Conservation (phyloP, 1,139 yeast species). For the Kazachstania sp. region DNA sequence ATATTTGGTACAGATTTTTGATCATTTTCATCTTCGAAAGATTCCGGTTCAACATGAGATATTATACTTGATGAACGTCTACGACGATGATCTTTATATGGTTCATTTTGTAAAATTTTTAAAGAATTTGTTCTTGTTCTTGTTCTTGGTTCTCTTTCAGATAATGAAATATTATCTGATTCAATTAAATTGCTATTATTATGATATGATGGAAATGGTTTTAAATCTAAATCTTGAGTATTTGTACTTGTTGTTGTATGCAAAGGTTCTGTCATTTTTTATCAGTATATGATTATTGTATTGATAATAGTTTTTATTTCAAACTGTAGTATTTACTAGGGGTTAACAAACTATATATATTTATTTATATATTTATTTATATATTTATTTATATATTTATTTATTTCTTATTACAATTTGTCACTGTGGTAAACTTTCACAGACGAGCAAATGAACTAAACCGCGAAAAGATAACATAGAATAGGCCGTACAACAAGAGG, state of each 20-base stretch:
- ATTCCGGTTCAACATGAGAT: slow-evolving; percentile 87
- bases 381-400: no score
- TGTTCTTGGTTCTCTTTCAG: background rate
- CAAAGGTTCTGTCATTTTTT: background rate
- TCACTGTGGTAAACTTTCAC: no score
- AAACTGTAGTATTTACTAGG: no score
- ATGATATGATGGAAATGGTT: slow-evolving; percentile 23
- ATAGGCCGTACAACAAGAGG: no score
- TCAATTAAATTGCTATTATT: background rate
- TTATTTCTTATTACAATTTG: no score
- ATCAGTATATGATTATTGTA: no score
- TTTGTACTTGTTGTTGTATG: background rate
- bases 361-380: no score
- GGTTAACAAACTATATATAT: no score
- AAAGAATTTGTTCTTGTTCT: slow-evolving; percentile 10
- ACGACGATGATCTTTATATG: slow-evolving; percentile 34
- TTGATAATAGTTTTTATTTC: no score
- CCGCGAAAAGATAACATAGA: no score
- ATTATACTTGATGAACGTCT: slow-evolving; percentile 63
- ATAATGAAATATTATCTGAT: background rate
- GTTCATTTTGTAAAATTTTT: slow-evolving; percentile 23
- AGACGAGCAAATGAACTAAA: no score
- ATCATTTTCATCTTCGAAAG: slow-evolving; percentile 85
- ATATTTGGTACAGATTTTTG: slow-evolving; percentile 82
- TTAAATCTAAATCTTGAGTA: slow-evolving; percentile 9